Evolutionary conservation across 1,139 yeast genomes (phyloP).

Genomic region (Sugiyamaella japonica): DNA sequence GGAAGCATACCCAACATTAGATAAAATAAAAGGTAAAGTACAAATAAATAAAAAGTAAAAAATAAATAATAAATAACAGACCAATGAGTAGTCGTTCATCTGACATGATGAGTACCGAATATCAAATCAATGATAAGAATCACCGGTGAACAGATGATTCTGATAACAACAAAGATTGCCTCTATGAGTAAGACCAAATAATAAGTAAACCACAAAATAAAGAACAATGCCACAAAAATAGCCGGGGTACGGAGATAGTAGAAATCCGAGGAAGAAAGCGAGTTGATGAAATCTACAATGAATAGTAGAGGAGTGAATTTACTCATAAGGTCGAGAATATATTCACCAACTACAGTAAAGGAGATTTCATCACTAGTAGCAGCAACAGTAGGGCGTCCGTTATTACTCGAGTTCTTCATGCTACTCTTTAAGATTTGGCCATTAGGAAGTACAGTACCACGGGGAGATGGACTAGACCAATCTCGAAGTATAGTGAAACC

Average conservation of each 20-base stretch:
- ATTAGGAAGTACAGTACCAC: conserved; percentile 11
- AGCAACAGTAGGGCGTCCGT: background rate
- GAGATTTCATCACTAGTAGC: conserved; percentile 8
- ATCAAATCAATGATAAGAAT: conserved; percentile 21
- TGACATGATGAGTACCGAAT: conserved; percentile 19
- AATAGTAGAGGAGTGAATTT: conserved; percentile 6
- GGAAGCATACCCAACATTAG: too few relatives aligned
- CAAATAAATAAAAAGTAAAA: conserved; percentile 7
- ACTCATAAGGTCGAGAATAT: conserved; percentile 9
- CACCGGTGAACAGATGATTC: conserved; percentile 28
- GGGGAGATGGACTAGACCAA: conserved; percentile 11
- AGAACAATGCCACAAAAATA: conserved; percentile 23
- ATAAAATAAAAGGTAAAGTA: background rate
- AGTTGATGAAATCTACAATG: conserved; percentile 14
- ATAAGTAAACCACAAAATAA: conserved; percentile 23
- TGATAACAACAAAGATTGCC: conserved; percentile 24
- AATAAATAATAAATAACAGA: background rate
- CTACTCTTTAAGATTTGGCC: conserved; percentile 3
- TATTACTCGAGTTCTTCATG: background rate
- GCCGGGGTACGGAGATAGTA: conserved; percentile 21
- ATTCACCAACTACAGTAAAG: conserved; percentile 11
- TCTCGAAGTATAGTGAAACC: conserved; percentile 11
- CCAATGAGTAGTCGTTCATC: too few relatives aligned
- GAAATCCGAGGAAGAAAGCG: conserved; percentile 16
- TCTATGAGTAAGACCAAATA: conserved; percentile 25